phyloP scores from a whole-genome alignment of 2,329 filamentous ascomycete species.

The Trichophaea hybrida region DNA sequence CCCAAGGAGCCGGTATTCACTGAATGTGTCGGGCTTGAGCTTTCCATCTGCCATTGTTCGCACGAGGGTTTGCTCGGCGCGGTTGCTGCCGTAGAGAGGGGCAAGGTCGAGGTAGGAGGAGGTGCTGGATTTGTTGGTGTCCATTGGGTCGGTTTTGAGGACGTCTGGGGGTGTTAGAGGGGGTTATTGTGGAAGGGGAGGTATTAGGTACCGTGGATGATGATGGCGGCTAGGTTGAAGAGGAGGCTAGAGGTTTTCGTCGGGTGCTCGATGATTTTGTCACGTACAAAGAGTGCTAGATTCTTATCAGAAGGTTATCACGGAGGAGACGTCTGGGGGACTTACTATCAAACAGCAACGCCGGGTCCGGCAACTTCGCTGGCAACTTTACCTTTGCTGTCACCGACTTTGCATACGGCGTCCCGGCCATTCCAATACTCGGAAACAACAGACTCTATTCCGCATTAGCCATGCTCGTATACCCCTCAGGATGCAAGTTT shows the following conservation, averaged over 20 bases:
- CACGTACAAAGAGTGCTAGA: constrained; percentile 27
- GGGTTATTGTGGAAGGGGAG: not conserved
- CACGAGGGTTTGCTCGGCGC: constrained; percentile 38
- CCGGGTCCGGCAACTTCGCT: constrained; percentile 53
- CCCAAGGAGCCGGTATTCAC: constrained; percentile 49
- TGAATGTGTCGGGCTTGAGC: constrained; percentile 58
- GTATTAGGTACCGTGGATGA: constrained; percentile 49
- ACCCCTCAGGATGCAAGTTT: not conserved
- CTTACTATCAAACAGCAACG: constrained; percentile 41
- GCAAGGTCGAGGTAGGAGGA: constrained; percentile 60
- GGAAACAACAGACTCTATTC: constrained; percentile 46
- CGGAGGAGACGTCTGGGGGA: constrained; percentile 35
- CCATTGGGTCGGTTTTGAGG: constrained; percentile 31
- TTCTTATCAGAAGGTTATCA: not conserved
- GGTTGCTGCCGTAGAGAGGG: constrained; percentile 51
- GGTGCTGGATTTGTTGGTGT: constrained; percentile 46
- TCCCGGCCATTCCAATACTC: constrained; percentile 51
- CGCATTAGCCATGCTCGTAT: not conserved
- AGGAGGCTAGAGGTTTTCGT: constrained; percentile 53
- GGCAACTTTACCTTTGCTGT: constrained; percentile 46
- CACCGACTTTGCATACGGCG: constrained; percentile 51
- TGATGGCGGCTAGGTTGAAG: constrained; percentile 60
- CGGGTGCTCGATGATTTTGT: constrained; percentile 40
- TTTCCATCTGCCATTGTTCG: constrained; percentile 54
- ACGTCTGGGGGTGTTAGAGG: constrained; percentile 43